Evolutionary conservation across 176 grass and related monocot species (phyloP), one percentile per base, ranked within the genome.

Genomic region (Oryza brachyantha): DNA sequence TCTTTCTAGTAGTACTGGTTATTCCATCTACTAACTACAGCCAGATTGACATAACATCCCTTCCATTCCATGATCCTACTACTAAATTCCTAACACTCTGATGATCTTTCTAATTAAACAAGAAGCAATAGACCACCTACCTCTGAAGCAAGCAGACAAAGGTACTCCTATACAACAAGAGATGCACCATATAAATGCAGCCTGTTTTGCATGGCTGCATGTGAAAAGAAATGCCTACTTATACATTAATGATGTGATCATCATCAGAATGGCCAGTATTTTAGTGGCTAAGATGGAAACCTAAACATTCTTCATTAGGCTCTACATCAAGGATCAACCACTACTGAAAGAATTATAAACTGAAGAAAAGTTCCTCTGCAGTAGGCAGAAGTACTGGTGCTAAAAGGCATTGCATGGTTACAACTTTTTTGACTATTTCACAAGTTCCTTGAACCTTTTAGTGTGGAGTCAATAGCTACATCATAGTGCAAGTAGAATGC

Each of bases 11-110:
- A n/a, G n/a, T n/a, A 34, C 13, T 41, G 24, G 36, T 29, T 59
- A 40, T 48, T 37, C 14, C 16, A 39, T 79, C 13, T 16, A 31
- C 5, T 34, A 38, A 57, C 25, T 71, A 26, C 31, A 36, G 42
- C 11, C 73, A 63, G 32, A 73, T 67, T 79, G n/a, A 31, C 13
- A 74, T 74, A 36, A 48, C 67, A 83, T 88, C 83, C 75, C 39
- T 50, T 68, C 0, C 4, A 31, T 45, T 27, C 3, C 28, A 45
- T n/a, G n/a, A n/a, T 77, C 58, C 45, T 42, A 58, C 35, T 16
- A 10, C 35, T 16, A 10, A 14, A n/a, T 57, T 57, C 52, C 52
- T 57, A 57, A 24, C 52, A 55, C 70, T 29, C 37, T 76, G 17
- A 38, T 24, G 39, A 17, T 36, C 16, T 24, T 11, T 55, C 10